Evolutionary conservation across 148 eudicot genomes (phyloP), one percentile per base, ranked within the genome.

Genomic region (Chenopodium quinoa): DNA sequence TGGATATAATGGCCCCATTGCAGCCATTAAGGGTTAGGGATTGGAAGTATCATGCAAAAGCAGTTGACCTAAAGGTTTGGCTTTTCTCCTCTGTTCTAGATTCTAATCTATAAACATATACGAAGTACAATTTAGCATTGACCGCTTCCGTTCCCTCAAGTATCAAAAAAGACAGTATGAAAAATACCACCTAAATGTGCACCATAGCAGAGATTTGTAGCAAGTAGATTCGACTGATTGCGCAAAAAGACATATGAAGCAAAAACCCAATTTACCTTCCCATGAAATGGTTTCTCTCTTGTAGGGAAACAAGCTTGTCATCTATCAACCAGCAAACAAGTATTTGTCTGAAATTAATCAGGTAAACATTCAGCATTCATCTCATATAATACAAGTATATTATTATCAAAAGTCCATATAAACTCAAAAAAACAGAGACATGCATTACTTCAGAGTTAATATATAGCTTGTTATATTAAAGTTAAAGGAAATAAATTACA

Each of bases 1-100:
- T 90, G 89, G 93, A 90, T 74, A 90, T 90, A 71, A 87, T 87
- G 87, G 93, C 90, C 58, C 91, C 93, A 13, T 58, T 83, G 62
- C 86, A 85, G 84, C 84, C 84, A 76, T 52, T 72, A 40, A 68
- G 67, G 75, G 65, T 69, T 25, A 84, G 69, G 76, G 86, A 89
- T 67, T 62, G 83, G 65, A 86, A 86, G 52, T 77, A 82, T 77
- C 85, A 85, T 37, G 81, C 87, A 12, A 79, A 60, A 81, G 75
- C 83, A 16, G 46, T 81, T 50, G 89, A 88, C 58, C 81, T 40
- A 75, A 82, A 85, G 88, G 90, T 88, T 58, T 29, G 34, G 77
- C 12, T 50, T 73, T 72, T 50, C 73, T 29, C 48, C 60, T 56
- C 64, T 48, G n/a, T 47, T 63, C 11, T 75, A 66, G 50, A 34